These are phyloP conservation scores for fission yeast (Schizosaccharomyces pombe) DNA, from an alignment of 805 yeast genomes.

Conservation along the genomic window DNA sequence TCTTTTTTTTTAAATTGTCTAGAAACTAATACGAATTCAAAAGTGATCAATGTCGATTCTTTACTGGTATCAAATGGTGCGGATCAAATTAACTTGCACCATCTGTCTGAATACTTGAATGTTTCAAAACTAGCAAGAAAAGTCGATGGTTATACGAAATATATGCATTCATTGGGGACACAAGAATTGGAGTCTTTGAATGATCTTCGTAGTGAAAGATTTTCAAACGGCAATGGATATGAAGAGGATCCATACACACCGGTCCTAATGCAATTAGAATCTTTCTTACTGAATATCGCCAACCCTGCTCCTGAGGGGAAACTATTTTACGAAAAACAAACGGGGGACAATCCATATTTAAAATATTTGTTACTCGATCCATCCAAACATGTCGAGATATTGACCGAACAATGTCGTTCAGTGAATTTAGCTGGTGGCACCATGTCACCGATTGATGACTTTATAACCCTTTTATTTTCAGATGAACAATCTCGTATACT, in stretches of 20 bases:
- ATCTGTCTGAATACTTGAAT: constrained; percentile 37
- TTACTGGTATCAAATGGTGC: constrained; percentile 11
- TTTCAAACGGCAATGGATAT: background rate
- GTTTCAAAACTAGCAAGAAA: constrained; percentile 63
- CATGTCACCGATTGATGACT: constrained; percentile 67
- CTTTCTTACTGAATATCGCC: constrained; percentile 38
- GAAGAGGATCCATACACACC: constrained; percentile 20
- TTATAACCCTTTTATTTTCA: constrained; percentile 41
- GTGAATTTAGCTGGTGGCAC: constrained; percentile 84
- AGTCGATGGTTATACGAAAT: constrained; percentile 44
- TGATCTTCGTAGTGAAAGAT: no score
- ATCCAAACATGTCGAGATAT: constrained; percentile 37
- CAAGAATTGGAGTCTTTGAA: no score
- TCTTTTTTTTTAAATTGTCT: constrained; percentile 6
- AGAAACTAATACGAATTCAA: constrained; percentile 12
- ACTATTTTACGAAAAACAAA: constrained; percentile 21
- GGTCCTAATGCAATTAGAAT: constrained; percentile 37
- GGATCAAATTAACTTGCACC: constrained; percentile 48
- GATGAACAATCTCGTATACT: constrained; percentile 23
- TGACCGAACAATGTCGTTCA: constrained; percentile 41
- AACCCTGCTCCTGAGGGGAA: constrained; percentile 66
- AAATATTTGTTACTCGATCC: constrained; percentile 66
- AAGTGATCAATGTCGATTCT: constrained; percentile 25
- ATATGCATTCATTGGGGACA: no score
- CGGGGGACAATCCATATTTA: constrained; percentile 16